Evolutionary conservation across 2,329 filamentous ascomycete species (phyloP).

Genomic region (Ophiostoma novo-ulmi): DNA sequence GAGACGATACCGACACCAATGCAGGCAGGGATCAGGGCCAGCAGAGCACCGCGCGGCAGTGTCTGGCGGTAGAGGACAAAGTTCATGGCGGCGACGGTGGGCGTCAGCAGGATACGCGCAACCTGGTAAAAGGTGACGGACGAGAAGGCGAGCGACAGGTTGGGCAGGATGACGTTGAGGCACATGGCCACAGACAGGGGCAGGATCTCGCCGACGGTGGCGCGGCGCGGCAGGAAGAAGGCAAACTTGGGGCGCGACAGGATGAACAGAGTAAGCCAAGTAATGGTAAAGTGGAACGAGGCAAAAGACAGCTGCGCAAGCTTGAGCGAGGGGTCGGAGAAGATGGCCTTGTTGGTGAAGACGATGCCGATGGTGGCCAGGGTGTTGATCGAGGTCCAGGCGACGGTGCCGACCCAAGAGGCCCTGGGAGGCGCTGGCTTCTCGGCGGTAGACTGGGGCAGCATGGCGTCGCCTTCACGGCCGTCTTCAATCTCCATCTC

Average conservation of each 20-base stretch:
- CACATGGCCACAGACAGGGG: conserved; percentile 64
- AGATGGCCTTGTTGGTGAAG: conserved; percentile 67
- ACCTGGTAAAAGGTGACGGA: conserved; percentile 67
- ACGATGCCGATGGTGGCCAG: conserved; percentile 61
- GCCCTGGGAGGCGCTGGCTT: conserved; percentile 36
- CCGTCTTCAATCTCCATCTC: conserved; percentile 39
- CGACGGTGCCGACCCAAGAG: conserved; percentile 38
- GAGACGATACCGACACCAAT: conserved; percentile 60
- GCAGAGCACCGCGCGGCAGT: conserved; percentile 49
- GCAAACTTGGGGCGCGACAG: conserved; percentile 54
- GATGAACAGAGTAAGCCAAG: conserved; percentile 57
- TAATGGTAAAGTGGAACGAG: conserved; percentile 63
- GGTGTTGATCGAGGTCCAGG: conserved; percentile 59
- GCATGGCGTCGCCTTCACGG: conserved; percentile 40
- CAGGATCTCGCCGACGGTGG: conserved; percentile 52
- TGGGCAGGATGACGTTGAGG: conserved; percentile 64
- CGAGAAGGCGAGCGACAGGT: conserved; percentile 62
- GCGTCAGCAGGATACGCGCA: conserved; percentile 61
- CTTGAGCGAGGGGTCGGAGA: conserved; percentile 57
- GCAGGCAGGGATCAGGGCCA: conserved; percentile 57
- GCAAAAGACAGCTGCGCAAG: conserved; percentile 62
- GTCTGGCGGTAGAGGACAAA: conserved; percentile 54
- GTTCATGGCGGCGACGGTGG: conserved; percentile 61
- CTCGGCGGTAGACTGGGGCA: conserved; percentile 34
- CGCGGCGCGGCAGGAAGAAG: conserved; percentile 55